Conservation (phyloP, 306 rosid species). For the Amphicarpaea edgeworthii region DNA sequence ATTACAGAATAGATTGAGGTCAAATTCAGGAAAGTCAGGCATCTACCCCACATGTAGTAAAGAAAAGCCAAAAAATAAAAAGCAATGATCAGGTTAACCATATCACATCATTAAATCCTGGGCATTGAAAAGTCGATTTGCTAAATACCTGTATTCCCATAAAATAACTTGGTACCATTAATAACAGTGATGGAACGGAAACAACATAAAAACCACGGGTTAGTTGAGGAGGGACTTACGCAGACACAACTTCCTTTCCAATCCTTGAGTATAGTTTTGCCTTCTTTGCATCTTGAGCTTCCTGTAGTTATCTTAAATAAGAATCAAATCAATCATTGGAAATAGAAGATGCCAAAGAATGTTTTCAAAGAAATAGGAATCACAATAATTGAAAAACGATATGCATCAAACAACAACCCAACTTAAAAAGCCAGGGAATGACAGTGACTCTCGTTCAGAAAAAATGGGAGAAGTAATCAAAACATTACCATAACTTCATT, state of each 20-base stretch:
- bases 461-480: background rate
- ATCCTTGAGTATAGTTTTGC: constrained; percentile 79
- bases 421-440: background rate
- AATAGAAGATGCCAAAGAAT: constrained; percentile 28
- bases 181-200: background rate
- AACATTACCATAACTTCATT: background rate
- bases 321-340: constrained; percentile 19
- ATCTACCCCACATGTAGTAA: background rate
- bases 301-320: constrained; percentile 54
- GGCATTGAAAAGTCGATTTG: background rate
- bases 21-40: constrained; percentile 22
- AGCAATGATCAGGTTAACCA: background rate
- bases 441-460: background rate
- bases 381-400: background rate
- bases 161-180: constrained; percentile 17
- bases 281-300: constrained; percentile 78
- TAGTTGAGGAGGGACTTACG: constrained; percentile 65
- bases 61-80: constrained; percentile 11
- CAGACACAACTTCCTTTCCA: constrained; percentile 93
- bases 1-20: constrained; percentile 2
- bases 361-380: background rate
- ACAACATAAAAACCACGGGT: constrained; percentile 14
- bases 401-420: background rate
- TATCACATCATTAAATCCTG: background rate
- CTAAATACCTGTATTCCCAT: background rate